Base-by-base conservation (phyloP, 495 filamentous ascomycete genomes). In the Talaromyces proteolyticus region DNA sequence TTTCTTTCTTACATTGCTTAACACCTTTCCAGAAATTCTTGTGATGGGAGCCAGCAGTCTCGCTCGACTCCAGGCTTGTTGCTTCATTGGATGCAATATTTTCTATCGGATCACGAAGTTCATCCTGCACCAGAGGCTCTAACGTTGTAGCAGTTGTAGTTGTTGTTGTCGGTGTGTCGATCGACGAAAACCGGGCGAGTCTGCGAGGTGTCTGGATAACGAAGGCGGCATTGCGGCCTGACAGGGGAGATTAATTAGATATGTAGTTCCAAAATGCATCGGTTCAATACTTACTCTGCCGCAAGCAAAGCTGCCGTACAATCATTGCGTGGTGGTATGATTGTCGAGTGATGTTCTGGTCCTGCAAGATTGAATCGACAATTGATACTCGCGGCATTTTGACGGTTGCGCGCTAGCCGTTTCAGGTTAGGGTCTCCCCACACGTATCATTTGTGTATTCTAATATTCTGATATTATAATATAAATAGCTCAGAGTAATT, bases 141-240 rank as follows among this genome's bases (percentile, higher is more conserved):
- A 41, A 17, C 18, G 47, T 49, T 19, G 26, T 25, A 17, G 19
- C 21, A 18, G 34, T 23, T 10, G 46, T 39, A 29, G 29, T 23
- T 19, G 47, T 39, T 22, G 47, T 26, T 2, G 43, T 22, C 1
- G 41, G 16, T 46, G 42, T 26, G 19, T 66, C 64, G 44, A 59
- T 67, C 14, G 70, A 74, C 17, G 63, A 56, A 55, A 69, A 68
- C 19, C 71, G 64, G 53, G 53, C 58, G 45, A 62, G 57, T 40
- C 66, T 60, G 46, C 62, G 65, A 56, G 63, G 52, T 58, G 56
- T 64, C 54, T 64, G 64, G 51, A 56, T 66, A 55, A 72, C 49
- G 41, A 69, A 62, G 41, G 66, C 55, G 44, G 72, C 55, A 57
- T 70, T 66, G 69, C 71, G 71, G 64, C 68, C 71, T 74, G 55